phyloP scores from a whole-genome alignment of 257 asterid genomes.

The Nicotiana tomentosiformis region DNA sequence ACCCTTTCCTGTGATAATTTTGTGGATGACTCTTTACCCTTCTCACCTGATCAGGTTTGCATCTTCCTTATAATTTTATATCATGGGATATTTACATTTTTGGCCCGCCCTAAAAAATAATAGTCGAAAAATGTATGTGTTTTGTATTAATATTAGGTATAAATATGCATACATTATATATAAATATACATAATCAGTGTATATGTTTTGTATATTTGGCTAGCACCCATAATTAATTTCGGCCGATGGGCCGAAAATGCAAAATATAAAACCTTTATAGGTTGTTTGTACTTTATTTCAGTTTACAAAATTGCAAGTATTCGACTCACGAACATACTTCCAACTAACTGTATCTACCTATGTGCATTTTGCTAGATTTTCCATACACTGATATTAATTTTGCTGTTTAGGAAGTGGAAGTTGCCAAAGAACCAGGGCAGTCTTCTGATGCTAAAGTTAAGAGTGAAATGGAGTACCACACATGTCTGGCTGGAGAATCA shows the following conservation, averaged over 20 bases:
- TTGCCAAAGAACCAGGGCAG: slow-evolving; percentile 21
- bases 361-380: not conserved
- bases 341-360: not conserved
- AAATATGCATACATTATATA: too few species aligned
- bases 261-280: not conserved
- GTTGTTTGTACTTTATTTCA: not conserved
- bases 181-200: too few species aligned
- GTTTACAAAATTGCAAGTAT: not conserved
- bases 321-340: not conserved
- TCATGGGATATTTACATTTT: not conserved
- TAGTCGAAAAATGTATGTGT: too few species aligned
- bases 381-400: not conserved
- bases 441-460: slow-evolving; percentile 27
- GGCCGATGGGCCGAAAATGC: too few species aligned
- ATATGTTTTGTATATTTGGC: not conserved
- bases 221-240: not conserved
- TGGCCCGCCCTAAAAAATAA: too few species aligned
- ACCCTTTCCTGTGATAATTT: slow-evolving; percentile 45
- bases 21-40: slow-evolving; percentile 17
- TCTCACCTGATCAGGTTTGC: slow-evolving; percentile 42
- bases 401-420: slow-evolving; percentile 36
- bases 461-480: slow-evolving; percentile 27
- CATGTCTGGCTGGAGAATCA: slow-evolving; percentile 36
- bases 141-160: too few species aligned
- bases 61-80: not conserved